A percentile compares a stretch with the other conserved stretches of the same genome.
These are phyloP conservation scores for Coleophoma cylindrospora DNA, from an alignment of 2,329 filamentous ascomycete species.

Conservation along the genomic window DNA sequence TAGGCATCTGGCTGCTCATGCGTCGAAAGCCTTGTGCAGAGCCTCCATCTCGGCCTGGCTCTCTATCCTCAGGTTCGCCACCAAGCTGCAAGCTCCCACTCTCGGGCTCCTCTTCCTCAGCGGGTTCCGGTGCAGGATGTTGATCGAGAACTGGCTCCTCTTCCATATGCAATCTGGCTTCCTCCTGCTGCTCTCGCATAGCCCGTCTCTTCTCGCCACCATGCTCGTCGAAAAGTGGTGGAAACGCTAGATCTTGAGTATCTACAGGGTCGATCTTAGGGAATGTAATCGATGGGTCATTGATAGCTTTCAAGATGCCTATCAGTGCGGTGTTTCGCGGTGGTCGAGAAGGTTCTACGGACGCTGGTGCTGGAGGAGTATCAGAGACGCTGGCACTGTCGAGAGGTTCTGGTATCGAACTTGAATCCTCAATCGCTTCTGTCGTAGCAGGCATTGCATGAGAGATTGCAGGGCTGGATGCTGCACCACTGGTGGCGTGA, in stretches of 20 bases:
- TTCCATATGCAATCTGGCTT: constrained; percentile 45
- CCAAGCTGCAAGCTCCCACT: constrained; percentile 82
- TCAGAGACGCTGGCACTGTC: constrained; percentile 6
- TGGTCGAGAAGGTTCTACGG: constrained; percentile 8
- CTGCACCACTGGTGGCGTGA: constrained; percentile 73
- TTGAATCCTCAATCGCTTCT: constrained; percentile 40
- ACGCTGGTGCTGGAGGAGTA: constrained; percentile 4
- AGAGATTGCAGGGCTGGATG: constrained; percentile 76
- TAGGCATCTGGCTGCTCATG: constrained; percentile 69
- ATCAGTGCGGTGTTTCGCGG: constrained; percentile 24
- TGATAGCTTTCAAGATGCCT: constrained; percentile 39
- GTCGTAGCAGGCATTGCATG: constrained; percentile 48
- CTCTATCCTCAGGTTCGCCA: constrained; percentile 84
- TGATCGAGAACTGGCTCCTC: constrained; percentile 46
- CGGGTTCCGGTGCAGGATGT: constrained; percentile 38
- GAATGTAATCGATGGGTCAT: constrained; percentile 41
- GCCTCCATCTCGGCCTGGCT: constrained; percentile 41
- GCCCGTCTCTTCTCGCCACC: constrained; percentile 78
- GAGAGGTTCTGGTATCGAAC: constrained; percentile 12
- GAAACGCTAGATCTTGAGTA: constrained; percentile 43
- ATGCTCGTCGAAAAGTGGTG: constrained; percentile 76
- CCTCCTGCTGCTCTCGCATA: constrained; percentile 67
- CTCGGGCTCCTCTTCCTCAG: constrained; percentile 71
- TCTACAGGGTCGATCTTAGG: constrained; percentile 32
- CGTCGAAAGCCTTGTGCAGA: constrained; percentile 46